Evolutionary conservation across 345 rosid species (phyloP).

Genomic region (Salix viminalis): DNA sequence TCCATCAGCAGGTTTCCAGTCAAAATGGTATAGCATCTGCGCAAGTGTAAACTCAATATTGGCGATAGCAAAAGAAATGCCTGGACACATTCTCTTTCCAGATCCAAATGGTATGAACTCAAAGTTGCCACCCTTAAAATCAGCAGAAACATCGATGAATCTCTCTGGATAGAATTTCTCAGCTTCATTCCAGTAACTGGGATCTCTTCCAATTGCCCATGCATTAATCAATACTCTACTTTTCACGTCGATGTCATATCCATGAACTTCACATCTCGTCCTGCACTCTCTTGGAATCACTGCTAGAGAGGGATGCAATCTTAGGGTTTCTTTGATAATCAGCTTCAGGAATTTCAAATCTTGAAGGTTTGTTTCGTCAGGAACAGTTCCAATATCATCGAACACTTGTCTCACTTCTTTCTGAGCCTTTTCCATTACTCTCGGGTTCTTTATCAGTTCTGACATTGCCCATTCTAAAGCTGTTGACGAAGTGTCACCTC

Average conservation of each 20-base stretch:
- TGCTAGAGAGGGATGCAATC: conserved; percentile 10
- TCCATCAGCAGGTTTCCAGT: conserved; percentile 22
- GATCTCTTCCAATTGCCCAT: conserved; percentile 20
- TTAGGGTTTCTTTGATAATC: conserved; percentile 15
- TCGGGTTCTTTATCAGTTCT: conserved; percentile 11
- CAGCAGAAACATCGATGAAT: conserved; percentile 9
- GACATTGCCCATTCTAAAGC: conserved; percentile 13
- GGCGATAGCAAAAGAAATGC: conserved; percentile 8
- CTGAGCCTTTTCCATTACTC: conserved; percentile 12
- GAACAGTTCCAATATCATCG: background rate
- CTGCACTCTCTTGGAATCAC: conserved; percentile 18
- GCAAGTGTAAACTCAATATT: conserved; percentile 18
- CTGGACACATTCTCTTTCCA: conserved; percentile 30
- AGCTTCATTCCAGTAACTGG: conserved; percentile 5
- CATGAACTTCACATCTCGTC: background rate
- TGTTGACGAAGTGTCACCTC: conserved; percentile 14
- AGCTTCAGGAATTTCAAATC: conserved; percentile 3
- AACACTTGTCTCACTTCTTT: conserved; percentile 12
- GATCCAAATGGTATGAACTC: conserved; percentile 27
- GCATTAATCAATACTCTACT: conserved; percentile 12
- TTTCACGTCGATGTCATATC: conserved; percentile 5
- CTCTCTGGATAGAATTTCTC: conserved; percentile 21
- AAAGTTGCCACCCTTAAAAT: conserved; percentile 16
- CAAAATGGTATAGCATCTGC: conserved; percentile 22
- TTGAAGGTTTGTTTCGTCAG: conserved; percentile 2